A percentile compares a stretch with the other conserved stretches of the same genome.
phyloP scores from a whole-genome alignment of 495 filamentous ascomycete species.

The Amorphotheca resinae region DNA sequence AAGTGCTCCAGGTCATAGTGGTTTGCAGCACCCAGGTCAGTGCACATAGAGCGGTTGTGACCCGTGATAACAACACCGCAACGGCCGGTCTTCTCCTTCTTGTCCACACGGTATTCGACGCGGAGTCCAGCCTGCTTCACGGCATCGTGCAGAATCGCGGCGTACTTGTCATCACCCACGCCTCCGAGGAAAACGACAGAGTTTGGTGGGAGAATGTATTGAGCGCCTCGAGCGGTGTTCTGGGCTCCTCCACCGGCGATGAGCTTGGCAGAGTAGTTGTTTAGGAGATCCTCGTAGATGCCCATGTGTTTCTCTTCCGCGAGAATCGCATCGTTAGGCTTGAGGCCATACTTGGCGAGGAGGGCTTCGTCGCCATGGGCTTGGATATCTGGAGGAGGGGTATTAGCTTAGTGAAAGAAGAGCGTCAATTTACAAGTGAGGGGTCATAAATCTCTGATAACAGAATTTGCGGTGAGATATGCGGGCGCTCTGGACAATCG shows the following conservation, averaged over 20 bases:
- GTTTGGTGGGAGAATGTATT: slow-evolving; percentile 84
- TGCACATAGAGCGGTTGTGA: slow-evolving; percentile 85
- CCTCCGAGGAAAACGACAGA: slow-evolving; percentile 88
- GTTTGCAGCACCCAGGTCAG: slow-evolving; percentile 91
- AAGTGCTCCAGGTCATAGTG: slow-evolving; percentile 92
- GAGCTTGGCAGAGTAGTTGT: slow-evolving; percentile 77
- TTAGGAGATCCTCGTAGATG: slow-evolving; percentile 84
- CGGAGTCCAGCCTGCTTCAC: slow-evolving; percentile 68
- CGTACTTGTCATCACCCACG: slow-evolving; percentile 84
- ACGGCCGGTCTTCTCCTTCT: slow-evolving; percentile 69
- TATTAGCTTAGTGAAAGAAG: slow-evolving; percentile 5
- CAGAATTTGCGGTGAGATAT: neutral
- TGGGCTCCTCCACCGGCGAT: slow-evolving; percentile 96
- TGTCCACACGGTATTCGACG: slow-evolving; percentile 86
- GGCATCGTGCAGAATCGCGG: slow-evolving; percentile 68
- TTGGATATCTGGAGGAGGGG: slow-evolving; percentile 66
- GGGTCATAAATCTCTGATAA: neutral
- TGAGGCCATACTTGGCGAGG: slow-evolving; percentile 83
- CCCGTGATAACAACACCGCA: slow-evolving; percentile 96
- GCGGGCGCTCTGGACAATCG: neutral
- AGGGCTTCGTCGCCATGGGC: slow-evolving; percentile 67
- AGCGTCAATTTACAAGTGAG: slow-evolving; percentile 3
- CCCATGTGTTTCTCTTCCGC: slow-evolving; percentile 80
- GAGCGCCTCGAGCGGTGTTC: slow-evolving; percentile 93
- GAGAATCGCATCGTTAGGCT: slow-evolving; percentile 94